Evolutionary conservation across 495 filamentous ascomycete genomes (phyloP).

Genomic region (Penicillium coffeae): DNA sequence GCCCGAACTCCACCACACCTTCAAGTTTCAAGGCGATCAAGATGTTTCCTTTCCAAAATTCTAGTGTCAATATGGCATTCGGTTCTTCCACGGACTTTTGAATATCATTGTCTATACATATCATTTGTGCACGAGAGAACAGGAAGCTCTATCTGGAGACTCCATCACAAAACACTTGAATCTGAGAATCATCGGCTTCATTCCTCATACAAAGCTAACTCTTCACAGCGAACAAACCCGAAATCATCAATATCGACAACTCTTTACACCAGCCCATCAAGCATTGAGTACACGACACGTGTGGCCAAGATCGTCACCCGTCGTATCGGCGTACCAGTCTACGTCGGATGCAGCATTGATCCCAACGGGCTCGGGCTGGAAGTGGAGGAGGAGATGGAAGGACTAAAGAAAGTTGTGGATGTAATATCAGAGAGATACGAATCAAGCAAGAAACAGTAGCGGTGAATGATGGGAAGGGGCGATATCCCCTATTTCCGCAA

Average conservation of each 20-base stretch:
- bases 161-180: too few relatives aligned
- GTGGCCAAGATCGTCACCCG: slow-evolving; percentile 77
- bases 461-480: background rate
- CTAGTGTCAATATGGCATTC: too few relatives aligned
- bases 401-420: slow-evolving; percentile 66
- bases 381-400: slow-evolving; percentile 95
- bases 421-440: slow-evolving; percentile 48
- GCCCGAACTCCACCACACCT: background rate
- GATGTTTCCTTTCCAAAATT: too few relatives aligned
- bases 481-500: too few relatives aligned
- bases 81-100: too few relatives aligned
- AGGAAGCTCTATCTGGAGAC: too few relatives aligned
- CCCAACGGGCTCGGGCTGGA: slow-evolving; percentile 62
- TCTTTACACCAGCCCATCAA: slow-evolving; percentile 68
- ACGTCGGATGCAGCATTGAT: slow-evolving; percentile 72
- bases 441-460: slow-evolving; percentile 6
- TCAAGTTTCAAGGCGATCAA: too few relatives aligned
- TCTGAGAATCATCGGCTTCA: too few relatives aligned
- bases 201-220: too few relatives aligned
- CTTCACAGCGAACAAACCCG: slow-evolving; percentile 31
- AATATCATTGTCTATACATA: too few relatives aligned
- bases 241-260: slow-evolving; percentile 62
- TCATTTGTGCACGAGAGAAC: too few relatives aligned
- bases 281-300: slow-evolving; percentile 79
- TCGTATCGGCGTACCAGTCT: slow-evolving; percentile 65